phyloP scores from a whole-genome alignment of 306 rosid genomes.

The Malus domestica region ASM211411v1 NC_041802.1:2954001-2954500 shows the following conservation, averaged over 20 bases:
- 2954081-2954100: background rate
- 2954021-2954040: no score
- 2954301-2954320: conserved; percentile 46
- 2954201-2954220: conserved; percentile 42
- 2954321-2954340: conserved; percentile 42
- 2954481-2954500: conserved; percentile 37
- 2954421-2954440: conserved; percentile 33
- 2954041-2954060: background rate
- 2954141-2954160: conserved; percentile 18
- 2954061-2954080: background rate
- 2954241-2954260: conserved; percentile 8
- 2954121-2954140: background rate
- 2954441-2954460: conserved; percentile 41
- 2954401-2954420: conserved; percentile 37
- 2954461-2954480: conserved; percentile 31
- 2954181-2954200: conserved; percentile 53
- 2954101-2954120: background rate
- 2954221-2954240: conserved; percentile 37
- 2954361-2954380: conserved; percentile 37
- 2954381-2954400: conserved; percentile 36
- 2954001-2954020: no score
- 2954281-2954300: conserved; percentile 36
- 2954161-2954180: conserved; percentile 51
- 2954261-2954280: conserved; percentile 31
- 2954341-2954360: conserved; percentile 28